Evolutionary conservation across 116 monocot genomes (phyloP).

Genomic region (Zostera marina): DNA sequence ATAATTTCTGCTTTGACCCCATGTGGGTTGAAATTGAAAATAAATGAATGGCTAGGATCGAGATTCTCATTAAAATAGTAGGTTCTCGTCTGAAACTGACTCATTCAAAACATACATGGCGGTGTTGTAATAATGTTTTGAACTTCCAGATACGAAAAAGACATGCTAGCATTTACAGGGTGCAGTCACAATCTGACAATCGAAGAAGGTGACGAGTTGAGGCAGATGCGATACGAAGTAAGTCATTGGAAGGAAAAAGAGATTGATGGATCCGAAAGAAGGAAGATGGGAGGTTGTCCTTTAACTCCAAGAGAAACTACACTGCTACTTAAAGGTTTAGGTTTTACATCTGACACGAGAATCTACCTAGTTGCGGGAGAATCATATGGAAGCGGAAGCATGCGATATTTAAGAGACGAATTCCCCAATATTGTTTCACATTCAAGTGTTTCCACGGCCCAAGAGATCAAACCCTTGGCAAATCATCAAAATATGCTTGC

Average conservation of each 20-base stretch:
- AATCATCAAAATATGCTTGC: conserved; percentile 55
- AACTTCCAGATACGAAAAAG: conserved; percentile 75
- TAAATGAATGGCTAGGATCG: too few species aligned
- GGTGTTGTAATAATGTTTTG: background rate
- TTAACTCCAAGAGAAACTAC: conserved; percentile 86
- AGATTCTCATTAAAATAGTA: too few species aligned
- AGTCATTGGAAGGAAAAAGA: conserved; percentile 96
- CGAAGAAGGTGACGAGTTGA: conserved; percentile 60
- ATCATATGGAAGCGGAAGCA: conserved; percentile 81
- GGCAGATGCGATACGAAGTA: conserved; percentile 72
- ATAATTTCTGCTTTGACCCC: too few species aligned
- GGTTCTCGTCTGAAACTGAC: too few species aligned
- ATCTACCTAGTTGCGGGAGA: conserved; percentile 92
- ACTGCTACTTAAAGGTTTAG: conserved; percentile 74
- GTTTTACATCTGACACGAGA: conserved; percentile 57
- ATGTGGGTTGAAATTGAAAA: too few species aligned
- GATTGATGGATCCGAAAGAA: conserved; percentile 56
- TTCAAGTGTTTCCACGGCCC: conserved; percentile 44
- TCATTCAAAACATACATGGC: background rate
- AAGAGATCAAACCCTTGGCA: conserved; percentile 42
- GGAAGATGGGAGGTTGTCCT: conserved; percentile 68
- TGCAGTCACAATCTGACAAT: conserved; percentile 67
- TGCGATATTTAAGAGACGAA: conserved; percentile 45
- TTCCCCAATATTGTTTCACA: conserved; percentile 74
- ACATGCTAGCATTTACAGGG: conserved; percentile 97